phyloP scores from a whole-genome alignment of 352 stramenopile species.

The Pythium brachiatum region DNA sequence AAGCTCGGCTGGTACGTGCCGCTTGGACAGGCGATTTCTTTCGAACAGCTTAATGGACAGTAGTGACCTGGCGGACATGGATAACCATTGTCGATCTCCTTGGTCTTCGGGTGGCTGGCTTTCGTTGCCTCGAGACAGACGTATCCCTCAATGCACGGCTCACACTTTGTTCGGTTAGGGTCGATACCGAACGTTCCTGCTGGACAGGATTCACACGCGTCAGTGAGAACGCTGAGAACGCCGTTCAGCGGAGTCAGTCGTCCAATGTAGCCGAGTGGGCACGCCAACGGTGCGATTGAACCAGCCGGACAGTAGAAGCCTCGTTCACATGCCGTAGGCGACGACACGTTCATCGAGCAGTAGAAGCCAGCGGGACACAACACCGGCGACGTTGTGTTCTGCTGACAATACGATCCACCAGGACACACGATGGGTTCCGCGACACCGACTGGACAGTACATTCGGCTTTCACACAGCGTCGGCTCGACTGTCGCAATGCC shows the following conservation, averaged over 20 bases:
- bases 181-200: conserved; percentile 80
- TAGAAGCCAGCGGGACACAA: conserved; percentile 74
- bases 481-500: conserved; percentile 40
- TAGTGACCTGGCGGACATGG: conserved; percentile 76
- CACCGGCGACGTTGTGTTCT: conserved; percentile 57
- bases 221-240: conserved; percentile 41
- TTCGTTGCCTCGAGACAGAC: conserved; percentile 79
- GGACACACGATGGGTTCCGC: conserved; percentile 56
- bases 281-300: conserved; percentile 56
- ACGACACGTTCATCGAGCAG: conserved; percentile 43
- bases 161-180: conserved; percentile 68
- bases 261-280: conserved; percentile 73
- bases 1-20: conserved; percentile 72
- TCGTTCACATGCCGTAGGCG: conserved; percentile 38
- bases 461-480: conserved; percentile 41
- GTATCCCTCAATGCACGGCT: conserved; percentile 71
- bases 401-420: conserved; percentile 68
- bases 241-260: conserved; percentile 48
- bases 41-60: conserved; percentile 58
- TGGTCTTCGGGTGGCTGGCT: conserved; percentile 48
- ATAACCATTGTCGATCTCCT: conserved; percentile 76
- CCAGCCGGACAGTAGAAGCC: conserved; percentile 75
- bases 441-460: conserved; percentile 59
- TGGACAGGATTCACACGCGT: conserved; percentile 75
- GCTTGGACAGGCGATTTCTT: conserved; percentile 63